Evolutionary conservation across 23 red algal genomes (phyloP), one percentile per base, ranked within the genome.

Genomic region (Gracilariopsis chorda): DNA sequence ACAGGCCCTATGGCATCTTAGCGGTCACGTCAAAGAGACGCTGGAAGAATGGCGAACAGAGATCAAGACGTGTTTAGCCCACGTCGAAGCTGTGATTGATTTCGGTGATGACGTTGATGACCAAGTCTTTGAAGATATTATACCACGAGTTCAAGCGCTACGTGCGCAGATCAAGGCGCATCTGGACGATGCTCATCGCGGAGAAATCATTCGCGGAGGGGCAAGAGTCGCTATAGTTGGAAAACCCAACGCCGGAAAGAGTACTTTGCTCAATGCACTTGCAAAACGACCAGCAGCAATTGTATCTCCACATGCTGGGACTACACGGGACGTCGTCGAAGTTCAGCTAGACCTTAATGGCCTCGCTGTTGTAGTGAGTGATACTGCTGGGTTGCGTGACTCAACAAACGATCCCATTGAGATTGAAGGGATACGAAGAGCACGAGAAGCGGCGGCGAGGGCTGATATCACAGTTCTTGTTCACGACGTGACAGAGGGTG

Each of bases 321-420:
- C 95, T n/a, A 98, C 95, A 7, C 72, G 95, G n/a, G 95, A 98
- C 70, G 86, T 98, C 20, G 86, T 98, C n/a, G 84, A 93, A 40
- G 91, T 98, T 30, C 90, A 76, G 10, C 17, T 98, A 64, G 78
- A 88, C 28, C 41, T 98, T 48, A 86, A 78, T 45, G 95, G 95
- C 12, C 62, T 98, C 25, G 71, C 84, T 30, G 95, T 98, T 9
- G 67, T 82, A 1, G 74, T 94, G 33, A 72, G 84, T 57, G 95
- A 98, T 39, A 98, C 95, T 19, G 95, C 95, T 21, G 95, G 95
- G 11, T 37, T 98, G 24, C 90, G 95, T 25, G 79, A 84, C 41
- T 29, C 23, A 8, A 70, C 67, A 12, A 85, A 43, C 32, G 95
- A 88, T 21, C 43, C 55, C 17, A 87, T 98, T 36, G 95, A 98